Percentiles rank a stretch among this genome's conserved stretches.
These are phyloP conservation scores for Shiraia bambusicola DNA, from an alignment of 2,329 filamentous ascomycete genomes.

Conservation along the genomic window DNA sequence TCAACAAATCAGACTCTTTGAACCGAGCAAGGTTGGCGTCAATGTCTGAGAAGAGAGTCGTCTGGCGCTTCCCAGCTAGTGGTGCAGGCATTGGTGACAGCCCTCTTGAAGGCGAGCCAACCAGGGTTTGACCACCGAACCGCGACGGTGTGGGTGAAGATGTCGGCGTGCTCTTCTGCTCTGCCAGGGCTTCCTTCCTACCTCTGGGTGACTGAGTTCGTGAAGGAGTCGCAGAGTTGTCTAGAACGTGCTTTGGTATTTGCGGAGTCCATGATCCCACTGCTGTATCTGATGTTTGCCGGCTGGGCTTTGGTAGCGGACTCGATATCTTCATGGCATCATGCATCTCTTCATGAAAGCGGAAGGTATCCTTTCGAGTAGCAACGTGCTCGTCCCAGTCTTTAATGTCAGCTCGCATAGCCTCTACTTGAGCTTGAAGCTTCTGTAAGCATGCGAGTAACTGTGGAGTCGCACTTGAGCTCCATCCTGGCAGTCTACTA, in stretches of 20 bases:
- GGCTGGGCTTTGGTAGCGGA: constrained; percentile 26
- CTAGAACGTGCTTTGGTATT: constrained; percentile 39
- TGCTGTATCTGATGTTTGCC: constrained; percentile 29
- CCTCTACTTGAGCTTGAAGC: constrained; percentile 46
- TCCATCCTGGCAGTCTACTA: constrained; percentile 41
- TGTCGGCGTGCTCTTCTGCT: constrained; percentile 20
- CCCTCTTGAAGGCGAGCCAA: constrained; percentile 31
- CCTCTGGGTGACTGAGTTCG: constrained; percentile 40
- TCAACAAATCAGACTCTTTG: constrained; percentile 36
- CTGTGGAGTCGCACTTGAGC: constrained; percentile 39
- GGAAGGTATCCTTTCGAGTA: constrained; percentile 53
- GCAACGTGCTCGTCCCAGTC: constrained; percentile 52
- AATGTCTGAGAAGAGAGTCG: constrained; percentile 39
- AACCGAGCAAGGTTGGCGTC: constrained; percentile 35
- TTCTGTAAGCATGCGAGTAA: constrained; percentile 47
- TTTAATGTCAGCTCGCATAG: constrained; percentile 47
- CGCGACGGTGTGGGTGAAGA: constrained; percentile 30
- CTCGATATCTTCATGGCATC: constrained; percentile 41
- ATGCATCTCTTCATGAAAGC: constrained; percentile 49
- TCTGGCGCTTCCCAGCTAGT: constrained; percentile 30
- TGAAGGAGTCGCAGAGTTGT: constrained; percentile 34
- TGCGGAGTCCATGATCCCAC: constrained; percentile 40
- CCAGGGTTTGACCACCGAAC: constrained; percentile 30
- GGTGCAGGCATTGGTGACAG: constrained; percentile 34
- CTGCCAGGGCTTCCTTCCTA: constrained; percentile 35